Evolutionary conservation across 805 yeast genomes (phyloP), one percentile per base, ranked within the genome.

Genomic region (Yarrowia sp.): DNA sequence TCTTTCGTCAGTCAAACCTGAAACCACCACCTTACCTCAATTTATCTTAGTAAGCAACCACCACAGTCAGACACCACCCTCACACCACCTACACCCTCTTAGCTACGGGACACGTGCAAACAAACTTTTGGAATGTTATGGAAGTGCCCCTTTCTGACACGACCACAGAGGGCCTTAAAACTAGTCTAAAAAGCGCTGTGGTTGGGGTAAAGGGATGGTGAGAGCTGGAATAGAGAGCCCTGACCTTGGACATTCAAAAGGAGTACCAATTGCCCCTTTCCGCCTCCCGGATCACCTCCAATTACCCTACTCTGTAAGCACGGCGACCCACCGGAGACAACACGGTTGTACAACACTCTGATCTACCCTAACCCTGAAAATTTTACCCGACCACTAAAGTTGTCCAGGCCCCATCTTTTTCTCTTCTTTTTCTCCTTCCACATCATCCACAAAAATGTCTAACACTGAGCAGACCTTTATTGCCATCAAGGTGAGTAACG

Each of bases 401-500:
- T 59, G 48, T 2, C 8, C 7, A 19, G 35, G 5, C 26, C 16
- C 10, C 26, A 12, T 14, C 32, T 16, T 32, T 35, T 35, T 43
- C 22, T n/a, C 41, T 16, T 45, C 42, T 36, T 35, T 32, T 56
- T 56, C 35, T 42, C 32, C 49, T 16, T 32, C 64, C 64, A 19
- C 65, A 59, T 45, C 52, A 59, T 35, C 50, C 65, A 65, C 65
- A 41, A 64, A 49, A 65, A 65, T 65, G 68, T 65, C 68, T 36
- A 65, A 65, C 68, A 50, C 59, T 43, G 77, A 75, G 71, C 77
- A 73, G 72, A 79, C 81, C 71, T 78, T 78, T 70, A 78, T 78
- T 75, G 81, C 81, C 66, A 78, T 78, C 75, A 78, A 78, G 78
- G 79, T 77, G 58, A 49, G 79, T 71, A 55, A 26, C 32, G 7